Conservation (phyloP, 805 yeast genomes). For the Hermanozyma aechmeae region DNA sequence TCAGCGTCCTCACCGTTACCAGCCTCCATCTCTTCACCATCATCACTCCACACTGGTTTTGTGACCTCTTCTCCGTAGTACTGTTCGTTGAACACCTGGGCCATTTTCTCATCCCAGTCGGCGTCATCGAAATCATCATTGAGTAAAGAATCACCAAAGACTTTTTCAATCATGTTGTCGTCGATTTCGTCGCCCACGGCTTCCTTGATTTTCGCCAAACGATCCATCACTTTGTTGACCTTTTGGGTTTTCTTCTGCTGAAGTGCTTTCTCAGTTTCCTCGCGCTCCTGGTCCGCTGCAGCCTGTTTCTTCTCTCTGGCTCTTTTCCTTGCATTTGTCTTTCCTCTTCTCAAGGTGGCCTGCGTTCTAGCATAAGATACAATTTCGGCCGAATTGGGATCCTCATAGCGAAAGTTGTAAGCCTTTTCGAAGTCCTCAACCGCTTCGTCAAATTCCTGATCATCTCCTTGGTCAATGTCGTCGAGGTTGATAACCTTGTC, state of each 20-base stretch:
- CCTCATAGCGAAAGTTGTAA: constrained; percentile 91
- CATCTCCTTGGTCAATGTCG: constrained; percentile 45
- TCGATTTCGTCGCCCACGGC: constrained; percentile 59
- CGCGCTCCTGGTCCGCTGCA: constrained; percentile 39
- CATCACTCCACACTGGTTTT: constrained; percentile 60
- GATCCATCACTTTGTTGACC: constrained; percentile 67
- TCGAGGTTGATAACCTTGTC: constrained; percentile 49
- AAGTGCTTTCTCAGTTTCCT: constrained; percentile 49
- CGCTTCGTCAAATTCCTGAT: constrained; percentile 84
- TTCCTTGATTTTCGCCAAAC: constrained; percentile 52
- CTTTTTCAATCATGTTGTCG: constrained; percentile 50
- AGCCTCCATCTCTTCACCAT: constrained; percentile 24
- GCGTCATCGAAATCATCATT: constrained; percentile 83
- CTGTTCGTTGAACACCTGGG: constrained; percentile 77
- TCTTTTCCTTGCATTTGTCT: constrained; percentile 65
- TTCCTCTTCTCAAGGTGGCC: constrained; percentile 81
- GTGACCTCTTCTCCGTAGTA: constrained; percentile 46
- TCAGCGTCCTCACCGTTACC: constrained; percentile 13
- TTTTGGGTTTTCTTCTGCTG: constrained; percentile 69
- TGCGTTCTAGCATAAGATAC: constrained; percentile 92
- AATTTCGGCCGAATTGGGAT: constrained; percentile 82
- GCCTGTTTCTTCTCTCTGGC: constrained; percentile 67
- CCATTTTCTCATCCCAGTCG: constrained; percentile 86
- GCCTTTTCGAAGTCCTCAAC: constrained; percentile 89
- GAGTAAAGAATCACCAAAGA: constrained; percentile 66